phyloP scores from a whole-genome alignment of 495 filamentous ascomycete genomes.

The Trichocladium antarcticum region DNA sequence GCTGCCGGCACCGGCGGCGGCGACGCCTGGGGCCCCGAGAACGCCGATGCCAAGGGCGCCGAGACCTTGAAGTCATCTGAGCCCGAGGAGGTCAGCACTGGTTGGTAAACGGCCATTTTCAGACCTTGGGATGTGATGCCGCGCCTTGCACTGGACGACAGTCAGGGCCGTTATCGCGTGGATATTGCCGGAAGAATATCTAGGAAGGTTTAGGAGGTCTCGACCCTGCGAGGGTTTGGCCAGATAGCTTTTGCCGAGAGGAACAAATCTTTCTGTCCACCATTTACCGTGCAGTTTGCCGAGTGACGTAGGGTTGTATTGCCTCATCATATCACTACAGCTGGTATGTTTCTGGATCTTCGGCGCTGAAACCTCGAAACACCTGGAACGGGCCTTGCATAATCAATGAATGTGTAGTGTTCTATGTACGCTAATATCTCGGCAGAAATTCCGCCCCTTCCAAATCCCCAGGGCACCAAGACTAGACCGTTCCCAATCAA shows the following conservation, averaged over 20 bases:
- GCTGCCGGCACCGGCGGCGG: conserved; percentile 3
- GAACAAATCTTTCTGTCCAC: conserved; percentile 1
- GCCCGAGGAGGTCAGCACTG: neutral
- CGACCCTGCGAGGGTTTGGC: too few species aligned
- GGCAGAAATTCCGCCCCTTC: neutral
- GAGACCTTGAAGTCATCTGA: neutral
- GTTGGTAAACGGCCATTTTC: neutral
- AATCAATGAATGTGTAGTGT: neutral
- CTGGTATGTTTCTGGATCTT: too few species aligned
- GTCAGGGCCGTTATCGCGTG: neutral
- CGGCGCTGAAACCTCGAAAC: too few species aligned
- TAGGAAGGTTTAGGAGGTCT: too few species aligned
- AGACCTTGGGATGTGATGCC: neutral
- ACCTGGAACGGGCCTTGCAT: too few species aligned
- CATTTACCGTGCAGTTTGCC: too few species aligned
- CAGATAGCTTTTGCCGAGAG: conserved; percentile 3
- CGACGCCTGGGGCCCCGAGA: conserved; percentile 2
- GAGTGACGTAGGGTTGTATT: too few species aligned
- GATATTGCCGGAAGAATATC: too few species aligned
- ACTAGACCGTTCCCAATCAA: neutral
- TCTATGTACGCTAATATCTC: neutral
- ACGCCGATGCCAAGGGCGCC: neutral
- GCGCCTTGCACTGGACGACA: neutral
- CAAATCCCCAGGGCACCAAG: neutral
- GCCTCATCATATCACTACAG: too few species aligned